Base-by-base conservation (phyloP, 164 flowering plant genomes). In the Macadamia tetraphylla region DNA sequence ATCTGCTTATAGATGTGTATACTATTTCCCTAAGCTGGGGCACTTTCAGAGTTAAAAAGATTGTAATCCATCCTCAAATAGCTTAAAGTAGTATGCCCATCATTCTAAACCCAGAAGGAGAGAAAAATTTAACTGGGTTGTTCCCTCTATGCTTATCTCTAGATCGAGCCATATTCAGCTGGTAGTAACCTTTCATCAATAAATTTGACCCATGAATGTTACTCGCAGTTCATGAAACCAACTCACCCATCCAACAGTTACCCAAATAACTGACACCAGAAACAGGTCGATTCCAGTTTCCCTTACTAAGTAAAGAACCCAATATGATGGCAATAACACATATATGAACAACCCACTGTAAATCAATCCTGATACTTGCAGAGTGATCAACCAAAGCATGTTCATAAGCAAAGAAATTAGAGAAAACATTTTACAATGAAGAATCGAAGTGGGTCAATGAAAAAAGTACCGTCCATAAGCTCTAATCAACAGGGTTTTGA, bases 401-500 rank as follows among this genome's bases (percentile, higher is more conserved):
- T 35, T 35, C n/a, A 56, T 46, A 46, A 6, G 15, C 6, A 46
- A 60, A 67, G 12, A 44, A n/a, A 31, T 51, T 56, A 15, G 6
- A 18, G 51, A 15, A 18, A 62, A 48, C 40, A 35, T 35, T 2
- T 35, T 44, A 56, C 13, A 6, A 58, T 13, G 14, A 29, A 10
- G 51, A 48, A 65, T 55, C 40, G 29, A 70, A 56, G 13, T 0
- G 18, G 44, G 48, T 11, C 29, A 13, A 17, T 17, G 13, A 61
- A 57, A 29, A 48, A 55, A 71, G 29, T 61, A 81, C 83, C 83
- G 67, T 78, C 81, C 83, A 81, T 81, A 71, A 58, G 65, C 42
- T 68, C 77, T 44, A 60, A 6, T 1, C 9, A 52, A 29, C 14
- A 66, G 61, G 72, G 29, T 63, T 65, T 10, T 66, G 46, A 60